Percentiles rank a stretch among this genome's conserved stretches.
Evolutionary conservation across 257 asterid species (phyloP).

Genomic region (Fraxinus pennsylvanica): DNA sequence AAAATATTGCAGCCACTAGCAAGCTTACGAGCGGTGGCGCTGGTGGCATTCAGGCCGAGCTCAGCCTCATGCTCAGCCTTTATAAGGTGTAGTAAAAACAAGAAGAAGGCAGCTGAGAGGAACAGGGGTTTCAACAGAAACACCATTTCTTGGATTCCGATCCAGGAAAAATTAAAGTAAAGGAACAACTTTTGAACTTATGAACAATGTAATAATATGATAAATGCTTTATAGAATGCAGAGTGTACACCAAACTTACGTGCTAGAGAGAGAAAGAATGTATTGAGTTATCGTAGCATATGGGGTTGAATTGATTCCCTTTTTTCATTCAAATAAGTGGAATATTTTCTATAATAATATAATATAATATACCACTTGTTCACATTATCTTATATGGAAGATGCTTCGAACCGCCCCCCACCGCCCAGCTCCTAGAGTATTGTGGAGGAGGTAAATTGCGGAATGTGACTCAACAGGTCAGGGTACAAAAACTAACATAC

Average conservation of each 20-base stretch:
- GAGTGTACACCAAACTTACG: background rate
- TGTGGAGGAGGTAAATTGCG: no score
- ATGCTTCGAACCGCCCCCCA: no score
- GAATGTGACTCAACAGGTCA: no score
- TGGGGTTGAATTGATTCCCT: slow-evolving; percentile 34
- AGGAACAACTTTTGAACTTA: slow-evolving; percentile 6
- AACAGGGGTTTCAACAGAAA: slow-evolving; percentile 38
- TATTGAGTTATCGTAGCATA: slow-evolving; percentile 21
- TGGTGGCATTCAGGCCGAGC: slow-evolving; percentile 33
- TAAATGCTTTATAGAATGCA: slow-evolving; percentile 1
- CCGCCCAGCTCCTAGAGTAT: no score
- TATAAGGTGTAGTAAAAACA: slow-evolving; percentile 35
- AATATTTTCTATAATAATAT: background rate
- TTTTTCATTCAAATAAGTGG: background rate
- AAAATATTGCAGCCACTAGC: slow-evolving; percentile 61
- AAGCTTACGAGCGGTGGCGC: slow-evolving; percentile 31
- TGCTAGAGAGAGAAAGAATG: slow-evolving; percentile 11
- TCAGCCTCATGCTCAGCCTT: slow-evolving; percentile 33
- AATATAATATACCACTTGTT: no score
- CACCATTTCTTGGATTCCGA: slow-evolving; percentile 38
- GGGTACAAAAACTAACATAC: no score
- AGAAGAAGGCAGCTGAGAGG: slow-evolving; percentile 28
- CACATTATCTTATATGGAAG: no score
- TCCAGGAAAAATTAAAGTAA: slow-evolving; percentile 2
- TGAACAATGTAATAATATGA: slow-evolving; percentile 13